Evolutionary conservation across 495 filamentous ascomycete species (phyloP), one percentile per base, ranked within the genome.

Genomic region (Penicillium argentinense): DNA sequence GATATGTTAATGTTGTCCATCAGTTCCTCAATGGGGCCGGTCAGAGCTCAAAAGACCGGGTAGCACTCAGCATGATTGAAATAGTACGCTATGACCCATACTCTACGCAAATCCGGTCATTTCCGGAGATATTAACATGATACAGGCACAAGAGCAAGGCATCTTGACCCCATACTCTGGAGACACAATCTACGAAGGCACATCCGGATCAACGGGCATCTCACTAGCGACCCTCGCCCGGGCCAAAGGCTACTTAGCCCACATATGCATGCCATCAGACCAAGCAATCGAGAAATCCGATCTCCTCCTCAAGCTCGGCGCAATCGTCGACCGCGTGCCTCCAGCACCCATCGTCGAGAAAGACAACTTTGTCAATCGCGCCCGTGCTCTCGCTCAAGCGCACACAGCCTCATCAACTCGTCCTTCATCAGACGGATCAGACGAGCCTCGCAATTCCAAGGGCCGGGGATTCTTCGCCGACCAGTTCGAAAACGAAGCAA

Each of bases 191-290:
- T 99, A 97, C 69, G 93, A 99, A 71, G 93, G 95, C 37, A 99
- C 95, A 5, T 92, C 95, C 9, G 93, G 93, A 43, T 91, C 86
- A 42, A 96, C 89, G 0, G 91, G 92, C 4, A 96, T 98, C 49
- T 97, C 93, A 3, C 75, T 99, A 16, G 95, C 95, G 3, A 85
- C 87, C 2, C 76, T 99, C 36, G 89, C 88, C 27, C 78, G 91
- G 51, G 92, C 93, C 14, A 81, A 84, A 53, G 95, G 95, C 13
- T 97, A 97, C 64, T 75, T 86, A 29, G 89, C 91, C 5, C 86
- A 97, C 64, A 99, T 99, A 53, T 96, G 89, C 75, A 96, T 99
- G 89, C 95, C 93, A 26, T 81, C 87, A 57, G 93, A 99, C 74
- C 88, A 95, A 69, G 82, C 84, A 40, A 74, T 73, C 40, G 93